Evolutionary conservation across 192 early-diverging fungal species (phyloP).

Genomic region (Physocladia obscura): DNA sequence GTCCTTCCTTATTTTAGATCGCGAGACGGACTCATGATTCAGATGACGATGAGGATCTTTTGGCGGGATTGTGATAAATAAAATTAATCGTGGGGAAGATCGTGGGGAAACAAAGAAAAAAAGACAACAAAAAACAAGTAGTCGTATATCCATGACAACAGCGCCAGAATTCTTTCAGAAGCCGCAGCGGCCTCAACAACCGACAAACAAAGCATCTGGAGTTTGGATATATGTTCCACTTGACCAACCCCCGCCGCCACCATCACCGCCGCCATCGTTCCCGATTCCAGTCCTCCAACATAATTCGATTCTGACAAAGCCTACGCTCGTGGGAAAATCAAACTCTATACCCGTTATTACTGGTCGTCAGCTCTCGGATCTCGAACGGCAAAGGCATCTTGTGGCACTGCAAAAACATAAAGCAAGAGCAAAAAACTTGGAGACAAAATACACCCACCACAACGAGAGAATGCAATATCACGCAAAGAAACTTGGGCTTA

Average conservation of each 20-base stretch:
- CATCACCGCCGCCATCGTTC: background rate
- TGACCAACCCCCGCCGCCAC: background rate
- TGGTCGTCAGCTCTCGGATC: background rate
- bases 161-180: background rate
- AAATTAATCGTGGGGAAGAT: background rate
- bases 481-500: background rate
- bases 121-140: background rate
- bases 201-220: background rate
- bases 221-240: slow-evolving; percentile 12
- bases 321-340: background rate
- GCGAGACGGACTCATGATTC: slow-evolving; percentile 38
- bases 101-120: background rate
- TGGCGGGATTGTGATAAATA: slow-evolving; percentile 17
- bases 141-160: background rate
- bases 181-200: background rate
- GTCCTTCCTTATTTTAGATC: background rate
- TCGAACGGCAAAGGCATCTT: background rate
- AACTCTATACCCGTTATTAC: background rate
- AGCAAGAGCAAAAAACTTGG: too few species aligned
- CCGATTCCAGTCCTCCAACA: background rate
- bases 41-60: slow-evolving; percentile 44
- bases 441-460: too few species aligned
- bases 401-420: background rate
- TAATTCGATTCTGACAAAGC: too few species aligned
- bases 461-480: background rate